A percentile compares a stretch with the other conserved stretches of the same genome.
These are phyloP conservation scores for Teratosphaeria pseudoeucalypti DNA, from an alignment of 2,329 filamentous ascomycete species.

Conservation along the genomic window DNA sequence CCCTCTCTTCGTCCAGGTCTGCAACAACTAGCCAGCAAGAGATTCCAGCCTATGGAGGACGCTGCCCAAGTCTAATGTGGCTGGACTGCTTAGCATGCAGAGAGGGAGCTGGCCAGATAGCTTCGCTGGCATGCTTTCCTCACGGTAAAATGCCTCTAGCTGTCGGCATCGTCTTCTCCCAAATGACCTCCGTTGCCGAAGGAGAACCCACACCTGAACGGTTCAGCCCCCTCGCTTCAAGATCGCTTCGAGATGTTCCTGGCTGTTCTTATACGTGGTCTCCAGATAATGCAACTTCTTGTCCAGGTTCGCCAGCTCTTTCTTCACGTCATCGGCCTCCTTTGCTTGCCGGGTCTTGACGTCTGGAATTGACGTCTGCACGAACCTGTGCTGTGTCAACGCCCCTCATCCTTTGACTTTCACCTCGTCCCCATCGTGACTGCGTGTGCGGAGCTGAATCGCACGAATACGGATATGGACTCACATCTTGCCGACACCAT, in stretches of 20 bases:
- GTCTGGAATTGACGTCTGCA: slow-evolving; percentile 60
- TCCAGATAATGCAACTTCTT: slow-evolving; percentile 91
- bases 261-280: slow-evolving; percentile 90
- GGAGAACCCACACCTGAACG: not conserved
- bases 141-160: not conserved
- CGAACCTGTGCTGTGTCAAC: slow-evolving; percentile 57
- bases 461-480: not conserved
- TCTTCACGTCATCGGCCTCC: slow-evolving; percentile 65
- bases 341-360: slow-evolving; percentile 65
- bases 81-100: too few relatives aligned
- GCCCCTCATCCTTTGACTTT: not conserved
- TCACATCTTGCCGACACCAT: slow-evolving; percentile 95
- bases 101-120: not conserved
- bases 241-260: slow-evolving; percentile 82
- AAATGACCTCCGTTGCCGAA: not conserved
- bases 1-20: not conserved
- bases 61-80: too few relatives aligned
- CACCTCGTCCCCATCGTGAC: not conserved
- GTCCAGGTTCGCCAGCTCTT: slow-evolving; percentile 68
- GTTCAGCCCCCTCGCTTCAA: slow-evolving; percentile 41
- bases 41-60: not conserved
- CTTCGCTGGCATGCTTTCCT: not conserved
- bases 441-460: not conserved
- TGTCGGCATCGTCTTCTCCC: not conserved
- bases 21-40: not conserved